Evolutionary conservation across 805 yeast species (phyloP).

Genomic region (Candida rishiriensis): DNA sequence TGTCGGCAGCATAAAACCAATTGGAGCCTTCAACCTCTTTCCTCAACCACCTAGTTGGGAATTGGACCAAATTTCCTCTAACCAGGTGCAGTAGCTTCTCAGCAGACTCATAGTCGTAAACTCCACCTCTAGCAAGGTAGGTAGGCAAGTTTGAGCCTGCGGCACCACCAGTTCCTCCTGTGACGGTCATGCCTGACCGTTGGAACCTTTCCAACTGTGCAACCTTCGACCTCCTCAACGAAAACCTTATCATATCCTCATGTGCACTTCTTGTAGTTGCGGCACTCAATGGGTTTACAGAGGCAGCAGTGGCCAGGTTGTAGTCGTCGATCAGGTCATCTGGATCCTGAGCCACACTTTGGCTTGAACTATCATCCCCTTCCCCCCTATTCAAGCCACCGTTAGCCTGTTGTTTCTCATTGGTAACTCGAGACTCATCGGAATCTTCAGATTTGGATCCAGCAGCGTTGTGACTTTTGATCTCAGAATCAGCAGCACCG

Average conservation of each 20-base stretch:
- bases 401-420: not conserved
- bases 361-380: conserved; percentile 1
- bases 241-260: conserved; percentile 13
- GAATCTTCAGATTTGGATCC: not conserved
- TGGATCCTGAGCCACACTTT: not conserved
- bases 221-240: conserved; percentile 21
- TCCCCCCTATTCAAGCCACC: not conserved
- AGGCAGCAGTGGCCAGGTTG: not conserved
- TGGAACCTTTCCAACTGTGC: conserved; percentile 28
- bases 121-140: conserved; percentile 15
- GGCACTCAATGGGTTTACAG: not conserved
- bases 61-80: conserved; percentile 84
- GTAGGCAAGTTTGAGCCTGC: conserved; percentile 6
- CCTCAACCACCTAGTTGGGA: conserved; percentile 88
- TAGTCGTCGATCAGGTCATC: conserved; percentile 3
- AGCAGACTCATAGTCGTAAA: conserved; percentile 67
- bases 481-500: not conserved
- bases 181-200: conserved; percentile 10
- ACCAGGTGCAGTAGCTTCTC: conserved; percentile 65
- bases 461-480: not conserved
- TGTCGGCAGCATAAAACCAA: conserved; percentile 93
- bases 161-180: conserved; percentile 6
- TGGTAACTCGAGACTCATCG: not conserved
- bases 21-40: conserved; percentile 86
- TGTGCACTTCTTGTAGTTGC: conserved; percentile 1